phyloP scores from a whole-genome alignment of 2,329 filamentous ascomycete species.

The Colletotrichum trifolii region DNA sequence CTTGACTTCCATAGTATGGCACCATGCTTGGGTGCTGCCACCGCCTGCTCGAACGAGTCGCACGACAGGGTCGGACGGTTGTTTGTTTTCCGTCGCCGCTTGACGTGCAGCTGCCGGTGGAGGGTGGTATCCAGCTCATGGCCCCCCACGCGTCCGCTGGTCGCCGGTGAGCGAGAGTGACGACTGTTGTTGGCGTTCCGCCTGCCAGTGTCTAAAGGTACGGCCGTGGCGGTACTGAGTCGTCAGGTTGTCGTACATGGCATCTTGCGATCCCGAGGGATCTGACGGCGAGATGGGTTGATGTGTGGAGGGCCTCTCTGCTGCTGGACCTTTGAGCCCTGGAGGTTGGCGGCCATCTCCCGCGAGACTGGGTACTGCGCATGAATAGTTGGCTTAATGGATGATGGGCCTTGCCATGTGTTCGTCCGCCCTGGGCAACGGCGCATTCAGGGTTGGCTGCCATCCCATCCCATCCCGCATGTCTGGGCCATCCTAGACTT shows the following conservation, averaged over 20 bases:
- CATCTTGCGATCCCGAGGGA: constrained; percentile 30
- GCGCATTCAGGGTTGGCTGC: constrained; percentile 26
- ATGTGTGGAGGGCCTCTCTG: constrained; percentile 17
- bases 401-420: constrained; percentile 26
- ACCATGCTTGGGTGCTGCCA: constrained; percentile 30
- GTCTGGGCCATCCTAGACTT: constrained; percentile 30
- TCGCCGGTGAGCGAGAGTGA: constrained; percentile 21
- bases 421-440: constrained; percentile 17
- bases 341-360: constrained; percentile 12
- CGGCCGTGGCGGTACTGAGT: constrained; percentile 23
- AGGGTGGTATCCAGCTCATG: background rate
- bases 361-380: constrained; percentile 21
- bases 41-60: constrained; percentile 30
- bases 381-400: constrained; percentile 20
- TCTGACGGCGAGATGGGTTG: constrained; percentile 30
- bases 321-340: background rate
- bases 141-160: constrained; percentile 24
- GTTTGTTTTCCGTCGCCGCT: background rate
- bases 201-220: constrained; percentile 19
- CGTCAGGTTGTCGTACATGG: constrained; percentile 27
- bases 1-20: constrained; percentile 16
- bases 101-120: constrained; percentile 19
- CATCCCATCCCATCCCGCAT: constrained; percentile 29
- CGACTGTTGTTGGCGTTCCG: constrained; percentile 4
- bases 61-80: constrained; percentile 10